Evolutionary conservation across 2,329 filamentous ascomycete genomes (phyloP).

Genomic region (Fusarium coicis): DNA sequence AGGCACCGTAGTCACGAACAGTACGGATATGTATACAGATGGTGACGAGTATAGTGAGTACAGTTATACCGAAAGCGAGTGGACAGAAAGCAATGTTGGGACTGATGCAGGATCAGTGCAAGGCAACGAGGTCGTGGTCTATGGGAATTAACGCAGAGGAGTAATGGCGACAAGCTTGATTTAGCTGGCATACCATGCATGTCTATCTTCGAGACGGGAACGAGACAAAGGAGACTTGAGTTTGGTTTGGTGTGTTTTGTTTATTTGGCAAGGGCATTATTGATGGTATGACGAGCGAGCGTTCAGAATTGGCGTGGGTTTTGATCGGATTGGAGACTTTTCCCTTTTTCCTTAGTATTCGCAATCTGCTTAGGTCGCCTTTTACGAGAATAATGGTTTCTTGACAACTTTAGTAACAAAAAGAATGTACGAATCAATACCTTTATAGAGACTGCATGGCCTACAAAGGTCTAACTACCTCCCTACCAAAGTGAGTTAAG

Average conservation of each 20-base stretch:
- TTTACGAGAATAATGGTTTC: conserved; percentile 9
- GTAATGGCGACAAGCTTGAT: conserved; percentile 13
- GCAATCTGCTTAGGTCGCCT: conserved; percentile 2
- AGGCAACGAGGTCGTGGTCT: conserved; percentile 51
- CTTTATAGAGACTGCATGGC: neutral
- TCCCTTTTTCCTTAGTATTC: neutral
- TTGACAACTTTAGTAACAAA: conserved; percentile 9
- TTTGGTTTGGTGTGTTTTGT: neutral
- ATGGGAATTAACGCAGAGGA: conserved; percentile 42
- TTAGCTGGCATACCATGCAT: conserved; percentile 24
- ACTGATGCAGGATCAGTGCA: conserved; percentile 43
- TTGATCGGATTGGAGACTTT: conserved; percentile 12
- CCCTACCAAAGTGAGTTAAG: neutral
- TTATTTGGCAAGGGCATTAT: conserved; percentile 13
- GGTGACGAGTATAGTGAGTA: conserved; percentile 54
- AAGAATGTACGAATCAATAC: conserved; percentile 28
- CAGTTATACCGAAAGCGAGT: conserved; percentile 59
- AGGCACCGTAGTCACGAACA: conserved; percentile 59
- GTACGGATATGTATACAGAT: conserved; percentile 51
- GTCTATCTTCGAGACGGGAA: conserved; percentile 10
- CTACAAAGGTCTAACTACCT: neutral
- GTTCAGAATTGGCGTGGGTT: conserved; percentile 17
- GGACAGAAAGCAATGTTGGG: conserved; percentile 57
- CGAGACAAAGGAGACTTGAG: neutral
- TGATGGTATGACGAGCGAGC: conserved; percentile 21